phyloP scores from a whole-genome alignment of 2,329 filamentous ascomycete genomes.

The Shiraia bambusicola region DNA sequence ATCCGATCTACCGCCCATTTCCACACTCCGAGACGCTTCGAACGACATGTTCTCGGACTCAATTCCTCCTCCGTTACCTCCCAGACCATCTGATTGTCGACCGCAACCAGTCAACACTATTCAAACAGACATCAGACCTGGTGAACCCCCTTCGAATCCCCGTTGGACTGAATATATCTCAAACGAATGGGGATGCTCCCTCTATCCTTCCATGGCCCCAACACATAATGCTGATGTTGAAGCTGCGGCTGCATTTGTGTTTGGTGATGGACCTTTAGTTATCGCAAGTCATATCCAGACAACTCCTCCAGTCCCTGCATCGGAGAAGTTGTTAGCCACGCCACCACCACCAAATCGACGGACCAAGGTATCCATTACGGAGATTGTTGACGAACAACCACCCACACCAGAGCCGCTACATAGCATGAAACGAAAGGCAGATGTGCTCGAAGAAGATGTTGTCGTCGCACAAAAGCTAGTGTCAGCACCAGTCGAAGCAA shows the following conservation, averaged over 20 bases:
- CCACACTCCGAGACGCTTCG: neutral
- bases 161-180: no score
- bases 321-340: constrained; percentile 8
- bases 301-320: constrained; percentile 15
- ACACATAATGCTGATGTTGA: constrained; percentile 4
- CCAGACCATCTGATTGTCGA: constrained; percentile 16
- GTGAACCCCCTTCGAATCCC: no score
- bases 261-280: neutral
- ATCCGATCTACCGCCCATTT: neutral
- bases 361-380: constrained; percentile 35
- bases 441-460: constrained; percentile 19
- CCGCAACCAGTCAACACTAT: no score
- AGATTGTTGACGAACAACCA: constrained; percentile 38
- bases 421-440: constrained; percentile 37
- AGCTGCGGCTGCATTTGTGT: neutral
- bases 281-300: constrained; percentile 19
- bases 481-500: neutral
- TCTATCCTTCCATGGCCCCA: constrained; percentile 12
- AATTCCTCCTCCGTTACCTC: constrained; percentile 19
- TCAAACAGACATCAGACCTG: no score
- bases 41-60: neutral
- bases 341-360: constrained; percentile 20
- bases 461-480: neutral
- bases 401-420: constrained; percentile 32
- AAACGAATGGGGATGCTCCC: neutral